Evolutionary conservation across 177 flowering plant species (phyloP).

Genomic region (Vitis hybrid): DNA sequence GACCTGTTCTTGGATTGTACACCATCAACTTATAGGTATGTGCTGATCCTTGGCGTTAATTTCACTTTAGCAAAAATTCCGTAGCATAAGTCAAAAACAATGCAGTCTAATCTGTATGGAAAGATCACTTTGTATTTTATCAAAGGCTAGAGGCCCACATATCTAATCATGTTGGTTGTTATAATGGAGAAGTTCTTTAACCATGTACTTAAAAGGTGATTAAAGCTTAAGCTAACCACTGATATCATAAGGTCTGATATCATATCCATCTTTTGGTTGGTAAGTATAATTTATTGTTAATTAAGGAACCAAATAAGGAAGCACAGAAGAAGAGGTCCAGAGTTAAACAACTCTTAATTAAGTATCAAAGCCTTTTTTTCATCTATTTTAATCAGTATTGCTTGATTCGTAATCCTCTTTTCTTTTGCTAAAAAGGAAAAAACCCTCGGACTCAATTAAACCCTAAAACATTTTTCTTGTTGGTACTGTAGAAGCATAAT

Average conservation of each 20-base stretch:
- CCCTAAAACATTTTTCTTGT: not conserved
- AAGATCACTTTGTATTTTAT: conserved; percentile 13
- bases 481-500: no score
- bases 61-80: not conserved
- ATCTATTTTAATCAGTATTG: no score
- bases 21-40: not conserved
- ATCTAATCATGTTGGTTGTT: conserved; percentile 39
- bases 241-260: not conserved
- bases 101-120: conserved; percentile 17
- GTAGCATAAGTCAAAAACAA: conserved; percentile 5
- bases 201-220: conserved; percentile 22
- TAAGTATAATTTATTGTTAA: conserved; percentile 8
- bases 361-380: not conserved
- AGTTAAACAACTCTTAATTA: not conserved
- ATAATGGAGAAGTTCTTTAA: conserved; percentile 21
- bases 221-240: conserved; percentile 17
- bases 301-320: not conserved
- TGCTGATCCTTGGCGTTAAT: not conserved
- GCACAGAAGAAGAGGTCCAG: not conserved
- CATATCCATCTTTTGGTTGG: conserved; percentile 4
- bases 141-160: conserved; percentile 27
- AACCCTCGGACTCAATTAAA: no score
- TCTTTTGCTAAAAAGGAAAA: not conserved
- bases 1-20: no score
- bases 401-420: not conserved